Conservation (phyloP, 768 basidiomycete genomes). For the Paxillus involutus region DNA sequence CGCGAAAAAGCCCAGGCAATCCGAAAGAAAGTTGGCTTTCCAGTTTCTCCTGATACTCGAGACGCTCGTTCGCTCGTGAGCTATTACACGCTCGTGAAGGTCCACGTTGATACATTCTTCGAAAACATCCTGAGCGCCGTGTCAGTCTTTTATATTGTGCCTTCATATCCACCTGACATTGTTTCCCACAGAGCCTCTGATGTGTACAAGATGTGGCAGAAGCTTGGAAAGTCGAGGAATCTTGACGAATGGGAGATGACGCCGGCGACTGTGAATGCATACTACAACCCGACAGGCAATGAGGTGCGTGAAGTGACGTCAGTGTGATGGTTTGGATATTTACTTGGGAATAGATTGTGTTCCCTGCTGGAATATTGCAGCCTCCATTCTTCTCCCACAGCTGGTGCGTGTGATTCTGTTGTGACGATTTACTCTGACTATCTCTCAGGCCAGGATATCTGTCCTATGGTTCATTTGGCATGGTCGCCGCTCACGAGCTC, state of each 20-base stretch:
- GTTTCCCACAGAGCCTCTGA: slow-evolving; percentile 48
- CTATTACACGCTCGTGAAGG: slow-evolving; percentile 74
- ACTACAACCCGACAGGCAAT: slow-evolving; percentile 84
- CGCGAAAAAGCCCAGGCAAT: slow-evolving; percentile 65
- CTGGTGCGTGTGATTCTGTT: slow-evolving; percentile 48
- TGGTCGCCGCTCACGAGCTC: slow-evolving; percentile 90
- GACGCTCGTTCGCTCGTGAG: slow-evolving; percentile 63
- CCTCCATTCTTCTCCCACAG: slow-evolving; percentile 85
- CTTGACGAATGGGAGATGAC: slow-evolving; percentile 84
- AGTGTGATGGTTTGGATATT: neutral
- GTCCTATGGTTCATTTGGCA: slow-evolving; percentile 89
- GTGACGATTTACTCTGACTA: slow-evolving; percentile 6
- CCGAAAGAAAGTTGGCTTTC: slow-evolving; percentile 92
- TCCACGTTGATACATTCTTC: slow-evolving; percentile 74
- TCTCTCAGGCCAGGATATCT: slow-evolving; percentile 78
- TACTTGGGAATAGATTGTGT: slow-evolving; percentile 65
- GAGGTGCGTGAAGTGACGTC: slow-evolving; percentile 50
- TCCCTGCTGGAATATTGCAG: slow-evolving; percentile 94
- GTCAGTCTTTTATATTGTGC: slow-evolving; percentile 32
- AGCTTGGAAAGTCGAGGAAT: slow-evolving; percentile 71
- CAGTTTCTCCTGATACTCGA: slow-evolving; percentile 79
- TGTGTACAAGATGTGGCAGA: slow-evolving; percentile 68
- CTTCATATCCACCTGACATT: slow-evolving; percentile 6
- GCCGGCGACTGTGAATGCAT: slow-evolving; percentile 84
- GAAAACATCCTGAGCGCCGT: slow-evolving; percentile 72